Conservation (phyloP, 2,329 filamentous ascomycete genomes). For the Venturia effusa region DNA sequence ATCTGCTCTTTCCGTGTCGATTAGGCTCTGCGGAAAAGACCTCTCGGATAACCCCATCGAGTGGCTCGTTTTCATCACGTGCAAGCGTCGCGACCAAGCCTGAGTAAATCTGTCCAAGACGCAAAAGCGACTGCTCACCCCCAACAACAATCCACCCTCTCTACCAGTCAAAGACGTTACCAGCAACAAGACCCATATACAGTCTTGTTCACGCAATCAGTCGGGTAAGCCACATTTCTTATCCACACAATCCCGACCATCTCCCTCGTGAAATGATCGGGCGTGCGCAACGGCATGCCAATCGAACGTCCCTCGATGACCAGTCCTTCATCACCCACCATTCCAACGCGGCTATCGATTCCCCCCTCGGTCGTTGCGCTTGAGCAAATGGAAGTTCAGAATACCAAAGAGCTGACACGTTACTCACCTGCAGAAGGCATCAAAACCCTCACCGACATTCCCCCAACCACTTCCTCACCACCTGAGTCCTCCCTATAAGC, state of each 20-base stretch:
- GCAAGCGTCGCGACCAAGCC: neutral
- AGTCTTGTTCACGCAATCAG: neutral
- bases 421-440: neutral
- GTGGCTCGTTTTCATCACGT: neutral
- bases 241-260: neutral
- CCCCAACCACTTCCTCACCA: conserved; percentile 10
- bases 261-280: neutral
- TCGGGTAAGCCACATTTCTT: neutral
- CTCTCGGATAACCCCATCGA: neutral
- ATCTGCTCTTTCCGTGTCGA: no score
- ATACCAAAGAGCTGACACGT: conserved; percentile 6
- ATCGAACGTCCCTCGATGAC: conserved; percentile 1
- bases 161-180: neutral
- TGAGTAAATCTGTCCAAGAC: conserved; percentile 1
- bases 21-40: no score
- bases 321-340: neutral
- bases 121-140: neutral
- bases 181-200: neutral
- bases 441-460: conserved; percentile 10
- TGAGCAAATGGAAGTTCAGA: neutral
- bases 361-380: neutral
- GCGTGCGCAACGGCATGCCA: neutral
- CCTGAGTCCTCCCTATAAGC: conserved; percentile 12
- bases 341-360: neutral
- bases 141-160: neutral